phyloP scores from a whole-genome alignment of 352 stramenopile species.

The Phytophthora europaea region DNA sequence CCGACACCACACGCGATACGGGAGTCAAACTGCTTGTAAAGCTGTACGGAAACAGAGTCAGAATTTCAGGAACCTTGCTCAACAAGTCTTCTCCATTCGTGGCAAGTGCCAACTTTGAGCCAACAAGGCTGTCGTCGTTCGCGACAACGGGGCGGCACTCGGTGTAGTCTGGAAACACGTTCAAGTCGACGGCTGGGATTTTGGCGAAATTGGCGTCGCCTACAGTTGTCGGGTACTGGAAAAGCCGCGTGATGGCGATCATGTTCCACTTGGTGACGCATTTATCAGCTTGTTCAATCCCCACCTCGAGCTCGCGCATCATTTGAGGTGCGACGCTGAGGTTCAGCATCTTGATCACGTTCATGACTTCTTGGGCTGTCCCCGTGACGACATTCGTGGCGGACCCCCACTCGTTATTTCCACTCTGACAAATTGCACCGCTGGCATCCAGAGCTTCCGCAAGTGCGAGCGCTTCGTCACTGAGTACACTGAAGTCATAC shows the following conservation, averaged over 20 bases:
- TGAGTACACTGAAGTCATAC: not conserved
- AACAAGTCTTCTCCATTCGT: not conserved
- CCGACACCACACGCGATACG: not conserved
- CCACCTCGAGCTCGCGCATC: not conserved
- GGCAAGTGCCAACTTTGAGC: not conserved
- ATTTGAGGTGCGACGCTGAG: not conserved
- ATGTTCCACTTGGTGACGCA: not conserved
- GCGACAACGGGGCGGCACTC: not conserved
- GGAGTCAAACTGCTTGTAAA: not conserved
- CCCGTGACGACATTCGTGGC: not conserved
- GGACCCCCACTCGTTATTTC: not conserved
- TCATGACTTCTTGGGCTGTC: not conserved
- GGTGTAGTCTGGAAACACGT: constrained; percentile 1
- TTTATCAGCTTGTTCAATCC: not conserved
- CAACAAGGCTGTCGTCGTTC: not conserved
- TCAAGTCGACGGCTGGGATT: not conserved
- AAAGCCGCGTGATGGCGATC: not conserved
- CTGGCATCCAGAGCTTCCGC: not conserved
- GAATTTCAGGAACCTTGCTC: not conserved
- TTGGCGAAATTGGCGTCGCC: not conserved
- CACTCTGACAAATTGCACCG: not conserved
- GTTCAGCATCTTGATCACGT: not conserved
- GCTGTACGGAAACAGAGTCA: constrained; percentile 2
- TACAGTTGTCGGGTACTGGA: not conserved
- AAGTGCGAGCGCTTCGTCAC: not conserved